Percentiles rank a stretch among this genome's conserved stretches.
phyloP scores from a whole-genome alignment of 208 protist species.

The Acanthamoeba culbertsoni region DNA sequence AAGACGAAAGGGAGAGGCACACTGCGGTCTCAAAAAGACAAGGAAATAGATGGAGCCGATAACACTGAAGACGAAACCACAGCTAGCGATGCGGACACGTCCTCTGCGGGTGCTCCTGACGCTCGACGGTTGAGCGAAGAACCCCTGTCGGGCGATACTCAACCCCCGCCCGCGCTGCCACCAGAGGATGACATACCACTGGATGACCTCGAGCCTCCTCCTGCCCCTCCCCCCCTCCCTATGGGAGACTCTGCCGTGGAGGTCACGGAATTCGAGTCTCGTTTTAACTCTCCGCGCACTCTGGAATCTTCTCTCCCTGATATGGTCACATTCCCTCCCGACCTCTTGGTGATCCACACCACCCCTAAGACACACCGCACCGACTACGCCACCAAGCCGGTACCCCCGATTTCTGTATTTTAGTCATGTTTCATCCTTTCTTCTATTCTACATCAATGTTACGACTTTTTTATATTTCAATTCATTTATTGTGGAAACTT shows the following conservation, averaged over 20 bases:
- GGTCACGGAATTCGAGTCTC: constrained; percentile 27
- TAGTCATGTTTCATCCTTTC: neutral
- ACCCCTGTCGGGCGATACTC: no score
- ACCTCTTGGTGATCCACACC: neutral
- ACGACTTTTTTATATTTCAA: no score
- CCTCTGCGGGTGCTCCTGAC: no score
- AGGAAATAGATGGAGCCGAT: no score
- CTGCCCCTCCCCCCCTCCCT: constrained; percentile 3
- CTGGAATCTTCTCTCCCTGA: neutral
- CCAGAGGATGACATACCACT: neutral
- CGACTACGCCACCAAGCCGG: neutral
- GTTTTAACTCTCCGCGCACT: neutral
- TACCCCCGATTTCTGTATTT: neutral
- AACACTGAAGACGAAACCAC: no score
- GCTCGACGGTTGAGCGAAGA: no score
- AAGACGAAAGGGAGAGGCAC: no score
- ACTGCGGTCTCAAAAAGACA: no score
- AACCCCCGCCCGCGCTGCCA: no score
- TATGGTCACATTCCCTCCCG: constrained; percentile 18
- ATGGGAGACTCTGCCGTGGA: neutral
- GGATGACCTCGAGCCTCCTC: neutral
- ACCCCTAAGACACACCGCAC: constrained; percentile 1
- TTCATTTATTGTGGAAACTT: no score
- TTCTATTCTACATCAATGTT: neutral
- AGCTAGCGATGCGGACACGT: no score